Evolutionary conservation across 805 yeast species (phyloP), one percentile per base, ranked within the genome.

Genomic region (Suhomyces sp.): DNA sequence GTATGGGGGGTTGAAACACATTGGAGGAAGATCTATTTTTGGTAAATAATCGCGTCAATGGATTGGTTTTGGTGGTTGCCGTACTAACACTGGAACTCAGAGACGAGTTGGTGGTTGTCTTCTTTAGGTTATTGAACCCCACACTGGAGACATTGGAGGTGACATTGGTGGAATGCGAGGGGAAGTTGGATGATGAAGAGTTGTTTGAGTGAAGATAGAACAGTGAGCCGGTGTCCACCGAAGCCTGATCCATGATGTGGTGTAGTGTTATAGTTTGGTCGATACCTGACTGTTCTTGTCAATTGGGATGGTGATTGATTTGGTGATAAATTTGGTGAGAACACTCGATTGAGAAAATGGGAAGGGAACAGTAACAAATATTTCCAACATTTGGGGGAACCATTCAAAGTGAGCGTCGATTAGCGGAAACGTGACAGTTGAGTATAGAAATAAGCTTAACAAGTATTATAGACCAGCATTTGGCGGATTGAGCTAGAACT

Each of bases 111-210:
- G 67, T 58, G 25, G 46, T 44, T 16, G 47, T 37, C 39, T 62
- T 62, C 44, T 59, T 61, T 16, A 63, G 40, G 31, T 48, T 62
- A 33, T 52, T 63, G 39, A 63, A 63, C 10, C 49, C 49, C 5
- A 43, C 49, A 12, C 42, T 42, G 9, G 49, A 44, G n/a, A 42
- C 39, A 29, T 25, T 40, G 20, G 35, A 35, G 6, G 35, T 23
- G 19, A n/a, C 30, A n/a, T 19, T 36, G 3, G 35, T 30, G 9
- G 26, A 19, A 15, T 19, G 38, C n/a, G 31, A 35, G 14, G 33
- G 38, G 19, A 29, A 16, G 23, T 16, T 30, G n/a, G 35, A 39
- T 18, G 38, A 29, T 4, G 42, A 38, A 9, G 49, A 43, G 33
- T 43, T 43, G 17, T 38, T 43, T n/a, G 36, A 23, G 19, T 39